Conservation (phyloP, 2,329 filamentous ascomycete species). For the Colletotrichum gloeosporioides region DNA sequence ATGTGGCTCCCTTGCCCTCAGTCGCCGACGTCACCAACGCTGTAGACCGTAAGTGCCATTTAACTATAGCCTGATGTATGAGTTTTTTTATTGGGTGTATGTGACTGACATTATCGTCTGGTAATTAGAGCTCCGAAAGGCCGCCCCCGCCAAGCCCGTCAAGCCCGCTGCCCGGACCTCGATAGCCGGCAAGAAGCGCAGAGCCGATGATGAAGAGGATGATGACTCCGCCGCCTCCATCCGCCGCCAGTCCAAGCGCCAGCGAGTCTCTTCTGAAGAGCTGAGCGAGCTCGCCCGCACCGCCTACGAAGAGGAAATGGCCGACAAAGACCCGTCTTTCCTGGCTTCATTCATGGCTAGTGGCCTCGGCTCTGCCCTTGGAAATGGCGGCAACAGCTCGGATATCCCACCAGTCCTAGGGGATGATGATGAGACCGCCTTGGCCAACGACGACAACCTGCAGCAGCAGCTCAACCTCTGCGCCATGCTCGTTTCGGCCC, state of each 20-base stretch:
- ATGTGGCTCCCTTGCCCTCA: background rate
- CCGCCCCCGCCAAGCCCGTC: background rate
- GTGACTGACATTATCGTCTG: background rate
- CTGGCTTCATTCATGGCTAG: background rate
- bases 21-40: background rate
- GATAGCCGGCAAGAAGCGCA: background rate
- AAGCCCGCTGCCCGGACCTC: background rate
- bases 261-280: background rate
- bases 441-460: background rate
- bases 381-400: background rate
- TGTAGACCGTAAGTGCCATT: background rate
- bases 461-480: background rate
- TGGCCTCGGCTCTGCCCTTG: background rate
- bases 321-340: background rate
- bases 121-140: background rate
- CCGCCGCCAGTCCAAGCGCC: background rate
- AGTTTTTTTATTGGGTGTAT: background rate
- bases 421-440: background rate
- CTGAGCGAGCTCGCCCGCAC: background rate
- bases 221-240: background rate
- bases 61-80: background rate
- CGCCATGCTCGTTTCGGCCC: background rate
- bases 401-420: rapidly evolving
- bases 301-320: background rate
- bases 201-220: background rate